Percentiles rank a stretch among this genome's conserved stretches.
These are phyloP conservation scores for Daldinia caldariorum DNA, from an alignment of 495 filamentous ascomycete genomes.

Conservation along the genomic window DNA sequence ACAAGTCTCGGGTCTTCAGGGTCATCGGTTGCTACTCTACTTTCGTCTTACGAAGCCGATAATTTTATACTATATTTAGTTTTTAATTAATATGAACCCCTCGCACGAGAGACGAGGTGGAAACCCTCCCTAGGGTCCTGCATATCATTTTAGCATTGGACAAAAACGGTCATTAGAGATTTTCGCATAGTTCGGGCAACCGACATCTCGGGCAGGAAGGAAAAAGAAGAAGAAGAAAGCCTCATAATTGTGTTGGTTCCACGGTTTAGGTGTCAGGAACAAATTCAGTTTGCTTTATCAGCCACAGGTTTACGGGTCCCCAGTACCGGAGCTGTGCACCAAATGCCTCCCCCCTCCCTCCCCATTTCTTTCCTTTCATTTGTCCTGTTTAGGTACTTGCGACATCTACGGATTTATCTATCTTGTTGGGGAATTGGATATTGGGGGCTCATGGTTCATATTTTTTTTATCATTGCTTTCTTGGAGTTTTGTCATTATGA, in stretches of 20 bases:
- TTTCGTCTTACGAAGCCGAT: conserved; percentile 44
- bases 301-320: conserved; percentile 37
- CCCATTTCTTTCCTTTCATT: conserved; percentile 36
- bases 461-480: conserved; percentile 16
- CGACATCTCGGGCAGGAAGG: conserved; percentile 44
- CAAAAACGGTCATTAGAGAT: conserved; percentile 46
- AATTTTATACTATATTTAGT: conserved; percentile 36
- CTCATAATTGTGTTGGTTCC: conserved; percentile 37
- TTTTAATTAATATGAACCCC: conserved; percentile 42
- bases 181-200: conserved; percentile 52
- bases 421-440: conserved; percentile 21
- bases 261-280: conserved; percentile 43
- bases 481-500: conserved; percentile 17
- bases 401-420: conserved; percentile 29
- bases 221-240: conserved; percentile 19
- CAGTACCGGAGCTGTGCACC: conserved; percentile 41
- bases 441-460: conserved; percentile 19
- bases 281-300: conserved; percentile 41
- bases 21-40: conserved; percentile 31
- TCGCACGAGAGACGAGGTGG: conserved; percentile 28
- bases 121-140: conserved; percentile 12
- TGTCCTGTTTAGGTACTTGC: conserved; percentile 29
- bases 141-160: conserved; percentile 44
- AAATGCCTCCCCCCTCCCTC: conserved; percentile 39
- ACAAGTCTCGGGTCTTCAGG: conserved; percentile 10